A percentile compares a stretch with the other conserved stretches of the same genome.
Conservation (phyloP, 768 basidiomycete species). For the Suillus fuscotomentosus region DNA sequence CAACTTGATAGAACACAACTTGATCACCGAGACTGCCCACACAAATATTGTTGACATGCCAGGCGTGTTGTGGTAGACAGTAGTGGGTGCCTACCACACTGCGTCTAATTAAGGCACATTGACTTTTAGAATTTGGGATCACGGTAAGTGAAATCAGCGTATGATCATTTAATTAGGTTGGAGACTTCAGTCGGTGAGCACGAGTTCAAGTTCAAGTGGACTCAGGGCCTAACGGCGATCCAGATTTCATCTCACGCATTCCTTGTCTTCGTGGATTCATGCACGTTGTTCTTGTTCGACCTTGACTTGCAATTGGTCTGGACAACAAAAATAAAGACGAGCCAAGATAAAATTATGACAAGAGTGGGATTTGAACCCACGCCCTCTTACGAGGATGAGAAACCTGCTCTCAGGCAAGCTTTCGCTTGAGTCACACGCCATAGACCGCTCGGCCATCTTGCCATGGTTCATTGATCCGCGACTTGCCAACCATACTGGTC, state of each 20-base stretch:
- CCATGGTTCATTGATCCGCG: slow-evolving; percentile 14
- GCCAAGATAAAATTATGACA: slow-evolving; percentile 27
- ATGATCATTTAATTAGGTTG: neutral
- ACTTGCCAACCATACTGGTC: neutral
- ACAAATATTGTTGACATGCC: neutral
- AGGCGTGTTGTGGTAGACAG: neutral
- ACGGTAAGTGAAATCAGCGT: too few species aligned
- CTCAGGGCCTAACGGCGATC: too few species aligned
- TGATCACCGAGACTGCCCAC: neutral
- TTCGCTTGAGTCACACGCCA: slow-evolving; percentile 60
- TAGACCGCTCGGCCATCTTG: slow-evolving; percentile 65
- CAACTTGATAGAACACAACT: neutral
- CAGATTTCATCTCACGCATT: too few species aligned
- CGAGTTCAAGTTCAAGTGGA: neutral
- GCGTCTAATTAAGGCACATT: neutral
- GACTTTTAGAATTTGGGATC: too few species aligned
- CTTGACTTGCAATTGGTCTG: too few species aligned
- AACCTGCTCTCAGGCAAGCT: slow-evolving; percentile 19
- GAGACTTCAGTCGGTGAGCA: neutral
- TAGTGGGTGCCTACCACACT: neutral
- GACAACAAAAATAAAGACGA: too few species aligned
- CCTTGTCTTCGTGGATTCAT: too few species aligned
- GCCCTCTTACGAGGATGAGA: slow-evolving; percentile 38
- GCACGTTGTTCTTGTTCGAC: neutral
- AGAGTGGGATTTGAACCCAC: slow-evolving; percentile 45